Conservation (phyloP, 2,329 filamentous ascomycete species). For the Aspergillus fructus region DNA sequence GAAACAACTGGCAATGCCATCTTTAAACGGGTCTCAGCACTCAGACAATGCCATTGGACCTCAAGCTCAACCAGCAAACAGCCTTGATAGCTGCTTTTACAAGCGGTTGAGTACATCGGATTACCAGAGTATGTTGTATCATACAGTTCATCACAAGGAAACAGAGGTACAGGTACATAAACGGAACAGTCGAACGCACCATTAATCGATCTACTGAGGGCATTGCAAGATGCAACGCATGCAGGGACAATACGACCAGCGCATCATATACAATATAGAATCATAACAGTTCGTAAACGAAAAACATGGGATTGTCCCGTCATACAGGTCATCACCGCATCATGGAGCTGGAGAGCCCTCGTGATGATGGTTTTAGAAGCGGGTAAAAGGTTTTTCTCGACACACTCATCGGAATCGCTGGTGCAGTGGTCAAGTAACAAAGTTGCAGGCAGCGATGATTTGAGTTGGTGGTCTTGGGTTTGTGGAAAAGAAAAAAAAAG, state of each 20-base stretch:
- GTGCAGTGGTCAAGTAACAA: constrained; percentile 52
- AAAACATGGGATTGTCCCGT: constrained; percentile 35
- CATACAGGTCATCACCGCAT: constrained; percentile 49
- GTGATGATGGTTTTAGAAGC: constrained; percentile 82
- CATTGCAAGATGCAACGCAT: not conserved
- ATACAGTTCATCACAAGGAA: constrained; percentile 36
- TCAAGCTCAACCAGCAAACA: constrained; percentile 45
- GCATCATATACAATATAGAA: not conserved
- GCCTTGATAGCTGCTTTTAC: constrained; percentile 11
- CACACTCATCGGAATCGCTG: constrained; percentile 70
- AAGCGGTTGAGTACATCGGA: constrained; percentile 45
- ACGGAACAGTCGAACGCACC: constrained; percentile 10
- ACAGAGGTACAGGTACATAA: not conserved
- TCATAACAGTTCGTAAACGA: not conserved
- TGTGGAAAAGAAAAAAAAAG: constrained; percentile 35
- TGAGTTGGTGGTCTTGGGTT: constrained; percentile 69
- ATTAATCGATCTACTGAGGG: not conserved
- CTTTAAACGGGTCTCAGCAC: constrained; percentile 10
- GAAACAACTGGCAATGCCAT: not conserved
- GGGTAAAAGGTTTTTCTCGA: constrained; percentile 65
- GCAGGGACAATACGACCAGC: not conserved
- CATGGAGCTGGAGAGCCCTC: constrained; percentile 52
- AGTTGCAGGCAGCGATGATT: constrained; percentile 66
- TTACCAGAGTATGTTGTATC: constrained; percentile 44
- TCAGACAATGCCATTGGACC: constrained; percentile 47